These are phyloP conservation scores for Penicillium robsamsonii DNA, from an alignment of 495 filamentous ascomycete species.

Conservation along the genomic window DNA sequence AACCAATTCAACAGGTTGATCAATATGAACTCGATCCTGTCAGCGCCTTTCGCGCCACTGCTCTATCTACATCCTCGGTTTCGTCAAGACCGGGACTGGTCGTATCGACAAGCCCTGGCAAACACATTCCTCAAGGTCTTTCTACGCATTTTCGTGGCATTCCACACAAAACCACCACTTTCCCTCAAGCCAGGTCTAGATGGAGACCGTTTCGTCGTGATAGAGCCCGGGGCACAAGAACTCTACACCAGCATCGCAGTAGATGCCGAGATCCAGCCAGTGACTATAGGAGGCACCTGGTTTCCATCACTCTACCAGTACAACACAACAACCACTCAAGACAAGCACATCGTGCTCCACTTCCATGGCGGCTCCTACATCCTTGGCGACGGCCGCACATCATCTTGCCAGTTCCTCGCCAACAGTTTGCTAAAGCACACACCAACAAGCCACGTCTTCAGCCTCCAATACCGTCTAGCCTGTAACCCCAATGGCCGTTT, in stretches of 20 bases:
- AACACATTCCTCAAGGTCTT: conserved; percentile 15
- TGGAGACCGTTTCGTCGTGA: conserved; percentile 18
- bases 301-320: conserved; percentile 25
- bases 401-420: conserved; percentile 27
- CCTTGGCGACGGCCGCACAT: conserved; percentile 21
- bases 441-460: conserved; percentile 25
- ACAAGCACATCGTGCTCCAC: conserved; percentile 39
- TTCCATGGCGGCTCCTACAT: conserved; percentile 54
- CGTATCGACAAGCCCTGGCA: conserved; percentile 25
- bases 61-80: conserved; percentile 12
- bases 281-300: conserved; percentile 33
- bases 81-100: conserved; percentile 27
- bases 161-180: conserved; percentile 11
- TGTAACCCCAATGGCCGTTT: conserved; percentile 33
- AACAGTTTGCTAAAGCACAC: conserved; percentile 21
- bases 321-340: conserved; percentile 4
- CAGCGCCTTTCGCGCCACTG: not conserved
- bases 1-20: not conserved
- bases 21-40: not conserved
- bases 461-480: conserved; percentile 41
- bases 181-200: conserved; percentile 12
- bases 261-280: conserved; percentile 26
- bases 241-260: conserved; percentile 26
- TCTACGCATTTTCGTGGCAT: conserved; percentile 6
- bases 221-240: conserved; percentile 14